phyloP scores from a whole-genome alignment of 164 flowering plant genomes.

The Macadamia tetraphylla region DNA sequence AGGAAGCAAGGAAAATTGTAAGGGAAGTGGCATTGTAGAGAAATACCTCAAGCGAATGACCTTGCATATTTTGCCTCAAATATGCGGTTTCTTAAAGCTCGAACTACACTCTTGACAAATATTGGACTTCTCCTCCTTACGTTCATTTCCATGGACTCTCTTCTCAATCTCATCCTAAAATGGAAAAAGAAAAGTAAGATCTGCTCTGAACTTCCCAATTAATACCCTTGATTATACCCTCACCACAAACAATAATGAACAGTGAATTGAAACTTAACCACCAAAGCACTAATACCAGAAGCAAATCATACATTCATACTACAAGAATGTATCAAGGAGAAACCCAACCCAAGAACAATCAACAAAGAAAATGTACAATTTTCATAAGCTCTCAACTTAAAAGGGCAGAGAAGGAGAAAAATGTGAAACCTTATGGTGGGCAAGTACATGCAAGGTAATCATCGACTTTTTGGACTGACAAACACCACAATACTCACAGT shows the following conservation, averaged over 20 bases:
- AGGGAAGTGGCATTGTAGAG: background rate
- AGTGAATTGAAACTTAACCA: background rate
- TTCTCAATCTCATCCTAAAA: slow-evolving; percentile 33
- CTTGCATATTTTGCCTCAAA: slow-evolving; percentile 75
- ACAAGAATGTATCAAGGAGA: too few species aligned
- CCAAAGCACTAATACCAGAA: too few species aligned
- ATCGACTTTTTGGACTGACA: slow-evolving; percentile 28
- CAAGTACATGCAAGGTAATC: slow-evolving; percentile 14
- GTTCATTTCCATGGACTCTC: slow-evolving; percentile 10
- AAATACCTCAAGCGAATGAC: slow-evolving; percentile 77
- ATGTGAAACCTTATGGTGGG: slow-evolving; percentile 20
- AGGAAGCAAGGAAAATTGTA: background rate
- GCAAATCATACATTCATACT: background rate
- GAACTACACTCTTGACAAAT: slow-evolving; percentile 71
- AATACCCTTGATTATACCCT: background rate
- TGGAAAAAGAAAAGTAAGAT: background rate
- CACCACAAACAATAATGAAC: background rate
- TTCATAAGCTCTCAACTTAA: too few species aligned
- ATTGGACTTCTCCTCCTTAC: slow-evolving; percentile 20
- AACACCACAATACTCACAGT: slow-evolving; percentile 24
- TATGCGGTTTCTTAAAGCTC: slow-evolving; percentile 74
- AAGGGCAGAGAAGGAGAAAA: background rate
- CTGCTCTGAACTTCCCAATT: background rate
- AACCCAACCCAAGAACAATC: background rate
- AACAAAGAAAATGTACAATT: background rate